Evolutionary conservation across 1,139 yeast species (phyloP), one percentile per base, ranked within the genome.

Genomic region (Yamadazyma diddensiae): DNA sequence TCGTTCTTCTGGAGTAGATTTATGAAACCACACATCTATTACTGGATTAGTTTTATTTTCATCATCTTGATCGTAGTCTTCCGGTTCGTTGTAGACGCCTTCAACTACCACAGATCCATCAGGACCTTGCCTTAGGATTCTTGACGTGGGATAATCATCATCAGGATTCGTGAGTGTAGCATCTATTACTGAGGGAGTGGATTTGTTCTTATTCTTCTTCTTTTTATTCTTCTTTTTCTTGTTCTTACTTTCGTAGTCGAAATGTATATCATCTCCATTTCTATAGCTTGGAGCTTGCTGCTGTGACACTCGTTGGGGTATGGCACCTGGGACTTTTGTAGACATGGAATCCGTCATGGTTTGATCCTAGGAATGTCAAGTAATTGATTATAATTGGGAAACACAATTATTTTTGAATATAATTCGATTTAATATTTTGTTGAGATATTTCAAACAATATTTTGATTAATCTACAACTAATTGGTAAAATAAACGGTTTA

Each of bases 41-140:
- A 48, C 47, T 5, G 46, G 43, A 22, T 41, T 38, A 5, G 37
- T 37, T 11, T 20, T 19, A 9, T 15, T 20, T 31, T n/a, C 14
- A 18, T 36, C 41, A 17, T 34, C 38, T 28, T 40, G 39, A 21
- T 41, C 37, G 16, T 46, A 46, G 9, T 45, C 46, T 32, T 46
- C 50, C 16, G 53, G 59, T 32, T 66, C 64, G 20, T 38, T 37
- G 17, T 45, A 10, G 13, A 76, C 48, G 41, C 76, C 63, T 43
- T 77, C 73, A 35, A 84, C 84, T 40, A 82, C 70, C 17, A 83
- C 84, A 47, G 81, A 84, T 3, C 92, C 94, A 51, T 82, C 79
- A 3, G 83, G 72, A 1, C 77, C 82, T 51, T 80, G 82, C 49
- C 79, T 82, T 42, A 83, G 79, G 2, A 83, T 80, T 38, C 94